Evolutionary conservation across 78 protist species (phyloP).

Genomic region (Planoprotostelium fungivorum): DNA sequence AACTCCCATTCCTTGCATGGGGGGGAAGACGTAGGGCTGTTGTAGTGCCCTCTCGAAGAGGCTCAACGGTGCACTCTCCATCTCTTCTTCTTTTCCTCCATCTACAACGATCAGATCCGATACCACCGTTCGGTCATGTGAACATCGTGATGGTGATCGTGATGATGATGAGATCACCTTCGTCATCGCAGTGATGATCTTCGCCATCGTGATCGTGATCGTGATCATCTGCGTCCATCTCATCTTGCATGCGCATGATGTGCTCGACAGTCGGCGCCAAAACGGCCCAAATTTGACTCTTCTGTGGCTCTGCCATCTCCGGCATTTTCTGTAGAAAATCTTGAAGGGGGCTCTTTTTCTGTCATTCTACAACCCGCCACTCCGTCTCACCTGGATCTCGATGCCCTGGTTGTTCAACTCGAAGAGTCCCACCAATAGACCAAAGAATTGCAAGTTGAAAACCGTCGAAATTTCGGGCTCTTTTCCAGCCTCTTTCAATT

Average conservation of each 20-base stretch:
- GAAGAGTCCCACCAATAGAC: background rate
- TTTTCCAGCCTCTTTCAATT: background rate
- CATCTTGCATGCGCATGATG: background rate
- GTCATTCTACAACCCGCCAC: no score
- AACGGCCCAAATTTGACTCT: slow-evolving; percentile 4
- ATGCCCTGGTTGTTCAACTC: background rate
- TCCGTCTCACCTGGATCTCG: background rate
- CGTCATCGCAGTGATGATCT: slow-evolving; percentile 43
- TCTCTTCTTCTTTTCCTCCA: background rate
- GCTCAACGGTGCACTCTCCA: background rate
- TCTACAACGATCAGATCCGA: no score
- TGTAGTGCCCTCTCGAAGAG: background rate
- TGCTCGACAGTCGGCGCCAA: slow-evolving; percentile 16
- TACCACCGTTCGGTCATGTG: no score
- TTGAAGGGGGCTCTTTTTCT: no score
- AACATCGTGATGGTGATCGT: no score
- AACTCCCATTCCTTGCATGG: background rate
- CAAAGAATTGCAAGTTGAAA: background rate
- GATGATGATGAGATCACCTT: slow-evolving; percentile 29
- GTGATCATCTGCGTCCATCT: slow-evolving; percentile 31
- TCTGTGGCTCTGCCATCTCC: background rate
- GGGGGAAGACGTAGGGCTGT: background rate
- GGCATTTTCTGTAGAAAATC: background rate
- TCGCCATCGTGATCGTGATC: slow-evolving; percentile 15
- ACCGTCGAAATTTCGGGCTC: background rate